phyloP scores from a whole-genome alignment of 768 basidiomycete genomes.

The Podaxis sp. region DNA sequence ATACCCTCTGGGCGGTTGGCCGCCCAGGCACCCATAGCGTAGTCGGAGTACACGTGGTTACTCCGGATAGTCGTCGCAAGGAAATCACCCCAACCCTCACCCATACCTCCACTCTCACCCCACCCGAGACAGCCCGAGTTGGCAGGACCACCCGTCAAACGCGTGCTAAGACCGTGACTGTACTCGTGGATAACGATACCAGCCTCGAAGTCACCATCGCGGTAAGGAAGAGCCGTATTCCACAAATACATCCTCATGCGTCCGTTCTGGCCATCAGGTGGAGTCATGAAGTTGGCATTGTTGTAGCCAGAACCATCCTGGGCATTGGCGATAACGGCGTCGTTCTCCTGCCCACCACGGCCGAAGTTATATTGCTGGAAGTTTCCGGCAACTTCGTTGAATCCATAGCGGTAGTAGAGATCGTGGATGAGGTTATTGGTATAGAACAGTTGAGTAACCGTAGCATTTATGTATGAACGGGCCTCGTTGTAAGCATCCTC shows the following conservation, averaged over 20 bases:
- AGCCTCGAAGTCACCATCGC: constrained; percentile 94
- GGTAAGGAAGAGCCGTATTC: constrained; percentile 87
- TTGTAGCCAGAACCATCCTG: constrained; percentile 95
- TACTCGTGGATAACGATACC: constrained; percentile 95
- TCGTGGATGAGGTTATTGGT: constrained; percentile 82
- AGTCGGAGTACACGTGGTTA: constrained; percentile 71
- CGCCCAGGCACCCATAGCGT: constrained; percentile 95
- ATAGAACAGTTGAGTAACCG: constrained; percentile 89
- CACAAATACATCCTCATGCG: constrained; percentile 97
- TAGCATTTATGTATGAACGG: constrained; percentile 80
- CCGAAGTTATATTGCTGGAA: constrained; percentile 99
- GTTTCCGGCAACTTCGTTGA: constrained; percentile 89
- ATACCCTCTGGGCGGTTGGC: constrained; percentile 77
- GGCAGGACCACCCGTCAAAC: constrained; percentile 90
- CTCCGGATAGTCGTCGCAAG: constrained; percentile 87
- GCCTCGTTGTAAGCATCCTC: constrained; percentile 69
- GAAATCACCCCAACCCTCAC: constrained; percentile 96
- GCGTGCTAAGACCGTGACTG: constrained; percentile 88
- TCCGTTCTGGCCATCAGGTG: constrained; percentile 82
- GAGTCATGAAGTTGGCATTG: constrained; percentile 91
- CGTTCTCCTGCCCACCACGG: constrained; percentile 81
- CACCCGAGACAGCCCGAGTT: constrained; percentile 94
- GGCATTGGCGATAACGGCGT: constrained; percentile 92
- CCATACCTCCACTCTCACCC: constrained; percentile 97
- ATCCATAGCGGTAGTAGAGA: constrained; percentile 81